Percentiles rank a stretch among this genome's conserved stretches.
phyloP scores from a whole-genome alignment of 2,329 filamentous ascomycete genomes.

The Fusarium sp. region DNA sequence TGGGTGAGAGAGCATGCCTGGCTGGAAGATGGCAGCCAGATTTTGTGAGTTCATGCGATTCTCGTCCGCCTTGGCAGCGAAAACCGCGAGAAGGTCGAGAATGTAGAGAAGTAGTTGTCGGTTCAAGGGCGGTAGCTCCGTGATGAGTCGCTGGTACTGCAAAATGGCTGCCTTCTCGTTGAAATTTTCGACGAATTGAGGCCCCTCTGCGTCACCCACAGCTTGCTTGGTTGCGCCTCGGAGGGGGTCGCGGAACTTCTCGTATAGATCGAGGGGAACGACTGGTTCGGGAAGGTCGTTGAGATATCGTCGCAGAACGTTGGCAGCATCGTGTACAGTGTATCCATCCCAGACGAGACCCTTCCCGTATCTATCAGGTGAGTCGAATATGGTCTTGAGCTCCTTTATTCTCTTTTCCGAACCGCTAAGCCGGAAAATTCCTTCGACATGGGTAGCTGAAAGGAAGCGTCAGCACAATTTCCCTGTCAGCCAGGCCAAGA shows the following conservation, averaged over 20 bases:
- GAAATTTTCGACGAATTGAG: conserved; percentile 73
- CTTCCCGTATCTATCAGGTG: conserved; percentile 94
- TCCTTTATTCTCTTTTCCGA: conserved; percentile 99
- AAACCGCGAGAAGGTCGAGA: conserved; percentile 92
- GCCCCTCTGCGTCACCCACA: conserved; percentile 73
- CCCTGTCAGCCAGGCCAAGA: background rate
- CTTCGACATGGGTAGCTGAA: conserved; percentile 90
- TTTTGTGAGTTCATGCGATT: conserved; percentile 98
- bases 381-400: conserved; percentile 90
- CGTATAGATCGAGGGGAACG: conserved; percentile 92
- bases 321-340: conserved; percentile 97
- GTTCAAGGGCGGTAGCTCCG: conserved; percentile 90
- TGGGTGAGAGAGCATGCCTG: conserved; percentile 93
- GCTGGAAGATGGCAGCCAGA: conserved; percentile 95
- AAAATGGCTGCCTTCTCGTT: conserved; percentile 76
- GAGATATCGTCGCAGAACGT: conserved; percentile 92
- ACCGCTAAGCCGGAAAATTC: conserved; percentile 94
- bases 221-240: conserved; percentile 76
- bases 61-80: conserved; percentile 94
- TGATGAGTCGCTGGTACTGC: conserved; percentile 90
- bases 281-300: conserved; percentile 97
- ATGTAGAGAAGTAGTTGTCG: conserved; percentile 95
- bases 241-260: conserved; percentile 87
- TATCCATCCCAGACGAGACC: conserved; percentile 97
- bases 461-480: conserved; percentile 35